phyloP scores from a whole-genome alignment of 2,329 filamentous ascomycete genomes.

The Emergomyces orientalis region DNA sequence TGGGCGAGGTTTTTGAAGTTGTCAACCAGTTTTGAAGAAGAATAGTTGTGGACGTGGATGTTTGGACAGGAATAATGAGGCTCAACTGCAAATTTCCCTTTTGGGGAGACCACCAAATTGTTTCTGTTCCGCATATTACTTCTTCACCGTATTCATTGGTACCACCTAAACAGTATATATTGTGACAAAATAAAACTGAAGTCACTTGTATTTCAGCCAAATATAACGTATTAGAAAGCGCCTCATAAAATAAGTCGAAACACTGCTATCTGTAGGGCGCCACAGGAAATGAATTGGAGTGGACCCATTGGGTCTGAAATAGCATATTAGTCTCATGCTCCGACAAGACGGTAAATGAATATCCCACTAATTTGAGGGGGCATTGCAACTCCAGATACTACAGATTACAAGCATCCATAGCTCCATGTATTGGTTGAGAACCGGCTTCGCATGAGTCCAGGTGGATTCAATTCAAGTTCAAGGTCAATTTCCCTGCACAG shows the following conservation, averaged over 20 bases:
- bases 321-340: background rate
- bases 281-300: background rate
- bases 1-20: background rate
- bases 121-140: background rate
- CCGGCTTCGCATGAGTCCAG: background rate
- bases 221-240: background rate
- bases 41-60: background rate
- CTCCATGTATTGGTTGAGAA: background rate
- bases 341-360: background rate
- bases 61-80: background rate
- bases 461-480: background rate
- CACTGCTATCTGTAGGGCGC: background rate
- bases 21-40: too few relatives aligned
- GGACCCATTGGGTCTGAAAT: background rate
- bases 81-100: background rate
- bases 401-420: background rate
- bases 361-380: background rate
- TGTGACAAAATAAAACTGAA: background rate
- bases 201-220: background rate
- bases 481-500: background rate
- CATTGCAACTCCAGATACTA: background rate
- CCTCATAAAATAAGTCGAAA: background rate
- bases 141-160: background rate
- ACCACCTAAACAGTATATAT: background rate
- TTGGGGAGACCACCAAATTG: background rate